phyloP scores from a whole-genome alignment of 805 yeast species.

The Hanseniaspora meyeri region DNA sequence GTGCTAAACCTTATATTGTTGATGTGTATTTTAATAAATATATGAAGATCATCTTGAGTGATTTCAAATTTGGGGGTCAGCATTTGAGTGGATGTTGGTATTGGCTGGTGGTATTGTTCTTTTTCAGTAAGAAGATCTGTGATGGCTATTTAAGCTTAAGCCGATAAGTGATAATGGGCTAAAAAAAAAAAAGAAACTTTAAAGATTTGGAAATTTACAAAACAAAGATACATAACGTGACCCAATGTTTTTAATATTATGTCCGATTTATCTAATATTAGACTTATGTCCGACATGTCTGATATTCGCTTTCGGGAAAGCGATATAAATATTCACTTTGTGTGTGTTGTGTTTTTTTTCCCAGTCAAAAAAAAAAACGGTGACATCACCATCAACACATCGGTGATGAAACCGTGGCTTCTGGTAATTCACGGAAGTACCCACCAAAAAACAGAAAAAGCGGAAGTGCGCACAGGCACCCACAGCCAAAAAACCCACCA shows the following conservation, averaged over 20 bases:
- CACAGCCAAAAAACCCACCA: not conserved
- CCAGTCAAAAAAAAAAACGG: not conserved
- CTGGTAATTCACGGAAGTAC: too few relatives aligned
- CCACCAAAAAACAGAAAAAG: too few relatives aligned
- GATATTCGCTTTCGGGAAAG: too few relatives aligned
- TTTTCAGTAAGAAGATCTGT: too few relatives aligned
- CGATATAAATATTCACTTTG: too few relatives aligned
- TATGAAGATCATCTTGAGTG: slow-evolving; percentile 60
- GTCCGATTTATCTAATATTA: too few relatives aligned
- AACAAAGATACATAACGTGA: not conserved
- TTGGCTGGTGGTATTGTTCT: too few relatives aligned
- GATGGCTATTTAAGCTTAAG: too few relatives aligned
- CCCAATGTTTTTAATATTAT: not conserved
- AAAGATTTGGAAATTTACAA: not conserved
- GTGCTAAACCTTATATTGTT: slow-evolving; percentile 65
- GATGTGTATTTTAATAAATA: slow-evolving; percentile 52
- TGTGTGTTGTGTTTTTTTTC: not conserved
- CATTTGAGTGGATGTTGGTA: slow-evolving; percentile 34
- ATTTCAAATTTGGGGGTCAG: slow-evolving; percentile 76
- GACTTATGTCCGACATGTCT: too few relatives aligned
- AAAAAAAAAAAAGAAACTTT: not conserved
- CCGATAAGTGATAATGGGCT: too few relatives aligned
- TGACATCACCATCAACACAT: not conserved
- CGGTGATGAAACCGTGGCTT: not conserved
- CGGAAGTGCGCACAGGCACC: not conserved